Conservation (phyloP, 768 basidiomycete species). For the Boletales sp. region DNA sequence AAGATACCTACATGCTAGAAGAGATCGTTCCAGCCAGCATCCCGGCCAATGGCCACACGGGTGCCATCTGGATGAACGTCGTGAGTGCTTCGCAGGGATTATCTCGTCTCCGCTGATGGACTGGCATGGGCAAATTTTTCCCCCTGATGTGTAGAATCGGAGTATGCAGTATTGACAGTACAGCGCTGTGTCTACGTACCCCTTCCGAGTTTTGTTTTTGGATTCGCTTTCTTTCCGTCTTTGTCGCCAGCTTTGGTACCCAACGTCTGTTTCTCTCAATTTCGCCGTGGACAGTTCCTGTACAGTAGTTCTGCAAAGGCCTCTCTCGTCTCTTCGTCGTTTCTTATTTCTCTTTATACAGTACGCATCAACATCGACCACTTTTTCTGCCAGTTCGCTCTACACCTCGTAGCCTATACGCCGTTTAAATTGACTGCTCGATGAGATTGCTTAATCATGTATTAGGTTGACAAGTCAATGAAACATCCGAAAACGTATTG, state of each 20-base stretch:
- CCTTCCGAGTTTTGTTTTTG: background rate
- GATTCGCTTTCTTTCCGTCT: background rate
- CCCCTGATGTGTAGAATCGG: slow-evolving; percentile 16
- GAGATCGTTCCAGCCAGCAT: slow-evolving; percentile 48
- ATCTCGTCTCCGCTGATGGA: slow-evolving; percentile 31
- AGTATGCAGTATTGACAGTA: slow-evolving; percentile 22
- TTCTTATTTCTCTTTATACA: slow-evolving; percentile 36
- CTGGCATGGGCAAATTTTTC: slow-evolving; percentile 7
- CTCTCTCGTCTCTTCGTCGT: background rate
- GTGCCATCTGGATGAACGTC: slow-evolving; percentile 42
- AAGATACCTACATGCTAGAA: slow-evolving; percentile 67
- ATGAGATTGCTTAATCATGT: no score
- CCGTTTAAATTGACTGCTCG: slow-evolving; percentile 9
- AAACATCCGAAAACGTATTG: no score
- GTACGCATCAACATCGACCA: slow-evolving; percentile 18
- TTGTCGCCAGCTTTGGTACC: slow-evolving; percentile 4
- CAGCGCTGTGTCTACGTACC: background rate
- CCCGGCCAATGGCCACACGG: slow-evolving; percentile 29
- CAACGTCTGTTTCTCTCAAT: background rate
- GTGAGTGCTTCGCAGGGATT: slow-evolving; percentile 36
- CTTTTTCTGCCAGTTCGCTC: slow-evolving; percentile 4
- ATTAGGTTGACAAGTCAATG: no score
- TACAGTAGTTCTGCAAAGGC: slow-evolving; percentile 18
- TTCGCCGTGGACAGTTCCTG: slow-evolving; percentile 16
- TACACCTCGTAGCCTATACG: slow-evolving; percentile 14